Percentiles rank a stretch among this genome's conserved stretches.
Conservation (phyloP, 169 alveolate genomes). For the Besnoitia besnoiti region DNA sequence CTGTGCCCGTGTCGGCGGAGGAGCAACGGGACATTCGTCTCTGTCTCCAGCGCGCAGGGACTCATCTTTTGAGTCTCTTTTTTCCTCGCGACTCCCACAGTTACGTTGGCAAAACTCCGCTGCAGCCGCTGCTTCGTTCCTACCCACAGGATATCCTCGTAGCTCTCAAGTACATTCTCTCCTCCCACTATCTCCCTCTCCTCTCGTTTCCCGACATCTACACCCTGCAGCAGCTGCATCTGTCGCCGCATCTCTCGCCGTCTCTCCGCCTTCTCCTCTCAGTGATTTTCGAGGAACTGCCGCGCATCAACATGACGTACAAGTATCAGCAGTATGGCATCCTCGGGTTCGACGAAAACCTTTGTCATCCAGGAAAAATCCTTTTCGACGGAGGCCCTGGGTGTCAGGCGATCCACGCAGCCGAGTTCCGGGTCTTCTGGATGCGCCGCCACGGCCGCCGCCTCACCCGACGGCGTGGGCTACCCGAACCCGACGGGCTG, state of each 20-base stretch:
- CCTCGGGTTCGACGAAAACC: conserved; percentile 38
- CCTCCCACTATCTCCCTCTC: not conserved
- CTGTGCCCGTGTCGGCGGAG: not conserved
- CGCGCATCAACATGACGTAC: conserved; percentile 38
- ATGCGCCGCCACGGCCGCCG: conserved; percentile 51
- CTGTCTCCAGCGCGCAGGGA: not conserved
- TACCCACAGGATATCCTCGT: conserved; percentile 34
- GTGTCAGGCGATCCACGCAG: conserved; percentile 44
- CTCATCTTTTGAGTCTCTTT: not conserved
- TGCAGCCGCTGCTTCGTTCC: conserved; percentile 42
- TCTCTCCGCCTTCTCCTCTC: conserved; percentile 56
- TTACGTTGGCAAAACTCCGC: conserved; percentile 24
- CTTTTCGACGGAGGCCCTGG: conserved; percentile 62
- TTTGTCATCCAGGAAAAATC: conserved; percentile 34
- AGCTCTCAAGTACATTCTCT: conserved; percentile 24
- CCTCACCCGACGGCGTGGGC: not conserved
- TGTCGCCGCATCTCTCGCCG: conserved; percentile 25
- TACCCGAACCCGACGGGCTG: not conserved
- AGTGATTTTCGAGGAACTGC: conserved; percentile 50
- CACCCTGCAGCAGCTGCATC: conserved; percentile 41
- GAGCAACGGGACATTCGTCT: not conserved
- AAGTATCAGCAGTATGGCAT: conserved; percentile 27
- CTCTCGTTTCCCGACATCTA: conserved; percentile 11
- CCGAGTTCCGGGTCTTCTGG: conserved; percentile 60
- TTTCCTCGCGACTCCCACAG: not conserved